Evolutionary conservation across 2,329 filamentous ascomycete species (phyloP).

Genomic region (Stylonectria norvegica): DNA sequence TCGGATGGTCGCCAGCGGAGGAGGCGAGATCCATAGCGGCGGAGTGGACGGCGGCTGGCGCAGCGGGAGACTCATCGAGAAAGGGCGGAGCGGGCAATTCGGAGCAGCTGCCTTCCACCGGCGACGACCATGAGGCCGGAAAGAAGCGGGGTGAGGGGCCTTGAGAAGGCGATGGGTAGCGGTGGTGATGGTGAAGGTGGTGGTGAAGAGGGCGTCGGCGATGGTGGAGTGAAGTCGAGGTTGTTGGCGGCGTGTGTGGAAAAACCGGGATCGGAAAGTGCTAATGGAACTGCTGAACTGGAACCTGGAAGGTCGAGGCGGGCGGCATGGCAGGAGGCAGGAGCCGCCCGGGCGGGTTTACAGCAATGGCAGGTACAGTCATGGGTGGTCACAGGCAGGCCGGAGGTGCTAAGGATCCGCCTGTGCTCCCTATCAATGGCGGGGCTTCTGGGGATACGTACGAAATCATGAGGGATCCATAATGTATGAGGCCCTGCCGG

Average conservation of each 20-base stretch:
- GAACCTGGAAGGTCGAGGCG: not conserved
- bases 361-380: not conserved
- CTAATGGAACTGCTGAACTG: not conserved
- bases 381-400: not conserved
- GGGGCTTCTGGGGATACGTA: too few relatives aligned
- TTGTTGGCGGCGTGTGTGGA: constrained; percentile 15
- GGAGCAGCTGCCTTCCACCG: not conserved
- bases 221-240: constrained; percentile 14
- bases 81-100: constrained; percentile 11
- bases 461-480: too few relatives aligned
- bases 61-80: constrained; percentile 22
- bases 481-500: too few relatives aligned
- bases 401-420: too few relatives aligned
- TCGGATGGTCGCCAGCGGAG: constrained; percentile 26
- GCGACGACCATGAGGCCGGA: constrained; percentile 11
- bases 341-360: not conserved
- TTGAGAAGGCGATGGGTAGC: not conserved
- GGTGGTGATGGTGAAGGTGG: too few relatives aligned
- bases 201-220: constrained; percentile 7
- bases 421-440: too few relatives aligned
- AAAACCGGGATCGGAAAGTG: constrained; percentile 24
- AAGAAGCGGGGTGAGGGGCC: constrained; percentile 6
- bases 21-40: constrained; percentile 29
- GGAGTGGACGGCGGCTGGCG: constrained; percentile 16
- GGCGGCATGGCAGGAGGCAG: not conserved